Base-by-base conservation (phyloP, 2,329 filamentous ascomycete species). In the Aspergillus quadricinctus region DNA sequence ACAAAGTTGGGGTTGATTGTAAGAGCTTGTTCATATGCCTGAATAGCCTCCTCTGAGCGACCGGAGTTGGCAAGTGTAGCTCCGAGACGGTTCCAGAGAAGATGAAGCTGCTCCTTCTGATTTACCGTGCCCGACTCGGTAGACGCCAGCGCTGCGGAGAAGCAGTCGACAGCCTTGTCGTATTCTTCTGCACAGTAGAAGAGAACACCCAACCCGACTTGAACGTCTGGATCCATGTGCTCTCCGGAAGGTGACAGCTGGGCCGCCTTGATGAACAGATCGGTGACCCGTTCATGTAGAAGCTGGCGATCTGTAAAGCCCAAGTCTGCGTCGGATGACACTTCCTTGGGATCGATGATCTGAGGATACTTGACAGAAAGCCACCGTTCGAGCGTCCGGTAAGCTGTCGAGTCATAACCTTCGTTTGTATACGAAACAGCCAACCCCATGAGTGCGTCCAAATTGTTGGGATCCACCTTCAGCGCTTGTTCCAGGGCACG, bases 161-260 rank as follows among this genome's bases (percentile, higher is more conserved):
- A 99, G 80, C 95, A 99, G 79, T 99, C 94, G 40, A 99, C 93
- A 0, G 94, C 94, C 78, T 99, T 99, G 72, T 94, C 90, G 78
- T 97, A 97, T 71, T 97, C 93, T 75, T 99, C 94, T 29, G 90
- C 92, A 52, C 93, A 94, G 76, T 99, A 99, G 79, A 99, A 97
- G 17, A 99, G 83, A 4, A 99, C 94, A 37, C 95, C 95, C 1
- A 99, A 82, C 1, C 94, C 94, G 57, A 99, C 94, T 76, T 99
- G 95, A 7, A 99, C 94, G 71, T 99, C 94, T 0, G 94, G 94
- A 69, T 99, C 95, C 89, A 99, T 97, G 68, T 94, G 90, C 68
- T 92, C 90, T 58, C 93, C 94, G 50, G 90, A 88, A 0, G 94
- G 94, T 29, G 90, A 94, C 50, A 97, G 84, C 67, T 96, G 92